Percentiles rank a stretch among this genome's conserved stretches.
These are phyloP conservation scores for Eucalyptus pumila DNA, from an alignment of 345 rosid species.

Conservation along the genomic window DNA sequence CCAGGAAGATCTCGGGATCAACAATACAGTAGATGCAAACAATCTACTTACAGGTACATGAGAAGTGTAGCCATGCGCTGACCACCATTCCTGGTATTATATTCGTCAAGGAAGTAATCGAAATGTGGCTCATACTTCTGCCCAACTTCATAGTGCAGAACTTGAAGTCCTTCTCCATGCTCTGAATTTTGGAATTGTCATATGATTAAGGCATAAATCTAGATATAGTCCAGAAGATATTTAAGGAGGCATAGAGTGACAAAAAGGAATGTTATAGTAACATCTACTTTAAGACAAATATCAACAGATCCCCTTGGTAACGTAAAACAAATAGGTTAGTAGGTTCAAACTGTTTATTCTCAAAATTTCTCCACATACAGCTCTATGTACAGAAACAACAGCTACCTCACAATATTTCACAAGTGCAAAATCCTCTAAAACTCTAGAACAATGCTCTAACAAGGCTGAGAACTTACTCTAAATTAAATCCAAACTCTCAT, in stretches of 20 bases:
- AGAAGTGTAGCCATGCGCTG: conserved; percentile 94
- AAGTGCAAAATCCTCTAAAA: background rate
- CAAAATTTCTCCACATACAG: background rate
- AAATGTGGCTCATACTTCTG: conserved; percentile 93
- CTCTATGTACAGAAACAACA: background rate
- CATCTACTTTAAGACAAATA: background rate
- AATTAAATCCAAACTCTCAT: background rate
- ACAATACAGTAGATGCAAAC: background rate
- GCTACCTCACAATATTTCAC: background rate
- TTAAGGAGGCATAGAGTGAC: background rate
- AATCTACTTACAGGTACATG: conserved; percentile 81
- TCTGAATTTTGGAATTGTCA: conserved; percentile 24
- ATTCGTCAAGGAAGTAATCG: conserved; percentile 89
- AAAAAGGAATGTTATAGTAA: background rate
- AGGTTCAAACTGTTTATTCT: background rate
- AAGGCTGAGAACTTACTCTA: background rate
- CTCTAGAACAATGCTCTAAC: background rate
- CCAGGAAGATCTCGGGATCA: background rate
- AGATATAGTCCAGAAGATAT: background rate
- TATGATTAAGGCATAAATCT: background rate
- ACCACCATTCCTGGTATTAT: conserved; percentile 88
- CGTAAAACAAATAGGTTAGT: background rate
- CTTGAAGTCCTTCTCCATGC: conserved; percentile 93
- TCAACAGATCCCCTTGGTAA: background rate
- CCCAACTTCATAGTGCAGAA: conserved; percentile 92